A percentile compares a stretch with the other conserved stretches of the same genome.
These are phyloP conservation scores for Chaetomiaceae sp. DNA, from an alignment of 2,329 filamentous ascomycete genomes.

Conservation along the genomic window DNA sequence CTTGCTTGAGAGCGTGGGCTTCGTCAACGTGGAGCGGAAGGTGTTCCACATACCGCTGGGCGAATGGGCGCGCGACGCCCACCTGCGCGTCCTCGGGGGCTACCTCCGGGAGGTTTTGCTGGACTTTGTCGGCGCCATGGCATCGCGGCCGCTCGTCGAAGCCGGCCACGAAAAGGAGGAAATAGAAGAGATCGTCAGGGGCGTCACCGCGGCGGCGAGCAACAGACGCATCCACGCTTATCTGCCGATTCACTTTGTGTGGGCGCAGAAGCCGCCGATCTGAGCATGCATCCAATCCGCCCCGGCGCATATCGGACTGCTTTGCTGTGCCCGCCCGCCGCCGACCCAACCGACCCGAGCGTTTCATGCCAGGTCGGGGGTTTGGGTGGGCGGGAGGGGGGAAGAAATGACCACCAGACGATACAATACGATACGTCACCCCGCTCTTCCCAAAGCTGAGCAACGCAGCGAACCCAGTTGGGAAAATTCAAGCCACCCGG, in stretches of 20 bases:
- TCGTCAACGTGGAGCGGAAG: conserved; percentile 38
- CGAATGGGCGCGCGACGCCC: conserved; percentile 39
- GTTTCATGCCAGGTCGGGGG: too few relatives aligned
- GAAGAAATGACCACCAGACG: too few relatives aligned
- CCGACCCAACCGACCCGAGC: too few relatives aligned
- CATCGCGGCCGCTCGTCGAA: conserved; percentile 38
- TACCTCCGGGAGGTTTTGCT: conserved; percentile 37
- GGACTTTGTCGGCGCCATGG: conserved; percentile 38
- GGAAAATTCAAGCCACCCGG: too few relatives aligned
- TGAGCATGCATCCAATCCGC: conserved; percentile 1
- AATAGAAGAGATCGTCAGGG: conserved; percentile 31
- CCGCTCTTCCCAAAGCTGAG: too few relatives aligned
- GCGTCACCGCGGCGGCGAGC: conserved; percentile 31
- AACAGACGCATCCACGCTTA: conserved; percentile 39
- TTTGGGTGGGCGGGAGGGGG: too few relatives aligned
- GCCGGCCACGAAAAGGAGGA: conserved; percentile 34
- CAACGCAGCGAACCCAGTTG: too few relatives aligned
- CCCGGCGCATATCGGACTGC: background rate
- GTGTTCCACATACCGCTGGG: conserved; percentile 43
- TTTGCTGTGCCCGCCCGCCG: too few relatives aligned
- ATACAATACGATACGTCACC: too few relatives aligned
- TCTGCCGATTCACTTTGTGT: conserved; percentile 39
- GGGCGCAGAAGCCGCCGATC: conserved; percentile 38
- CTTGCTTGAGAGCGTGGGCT: conserved; percentile 37
- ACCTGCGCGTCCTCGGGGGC: conserved; percentile 37